These are phyloP conservation scores for Crassisporium funariophilum DNA, from an alignment of 768 basidiomycete species.

Conservation along the genomic window DNA sequence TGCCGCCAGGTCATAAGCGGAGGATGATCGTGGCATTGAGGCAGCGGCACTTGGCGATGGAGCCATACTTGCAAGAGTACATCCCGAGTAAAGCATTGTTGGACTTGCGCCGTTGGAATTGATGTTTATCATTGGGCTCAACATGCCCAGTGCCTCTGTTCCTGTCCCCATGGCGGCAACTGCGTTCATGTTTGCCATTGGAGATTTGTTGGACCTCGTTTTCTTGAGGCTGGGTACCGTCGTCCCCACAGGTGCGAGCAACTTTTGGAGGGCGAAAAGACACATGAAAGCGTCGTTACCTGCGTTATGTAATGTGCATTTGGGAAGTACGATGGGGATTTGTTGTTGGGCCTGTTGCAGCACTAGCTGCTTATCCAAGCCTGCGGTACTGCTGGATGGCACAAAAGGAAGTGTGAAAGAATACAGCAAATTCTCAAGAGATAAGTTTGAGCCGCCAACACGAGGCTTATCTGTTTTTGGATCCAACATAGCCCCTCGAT, in stretches of 20 bases:
- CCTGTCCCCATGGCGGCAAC: constrained; percentile 16
- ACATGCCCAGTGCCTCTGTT: constrained; percentile 1
- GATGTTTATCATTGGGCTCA: constrained; percentile 23
- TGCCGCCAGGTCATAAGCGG: constrained; percentile 36
- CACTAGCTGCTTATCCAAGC: constrained; percentile 15
- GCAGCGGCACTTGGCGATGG: background rate
- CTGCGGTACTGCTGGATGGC: constrained; percentile 13
- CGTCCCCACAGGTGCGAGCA: constrained; percentile 58
- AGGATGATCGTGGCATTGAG: constrained; percentile 20
- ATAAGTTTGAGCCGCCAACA: constrained; percentile 53
- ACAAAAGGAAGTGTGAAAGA: constrained; percentile 50
- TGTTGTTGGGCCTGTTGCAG: constrained; percentile 14
- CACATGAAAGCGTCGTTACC: constrained; percentile 79
- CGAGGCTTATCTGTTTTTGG: constrained; percentile 58
- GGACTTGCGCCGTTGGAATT: constrained; percentile 11
- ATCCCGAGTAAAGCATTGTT: constrained; percentile 15
- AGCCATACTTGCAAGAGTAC: constrained; percentile 9
- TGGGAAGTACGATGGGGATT: constrained; percentile 32
- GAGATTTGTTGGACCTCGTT: constrained; percentile 15
- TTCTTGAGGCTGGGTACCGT: constrained; percentile 37
- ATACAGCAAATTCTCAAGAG: constrained; percentile 61
- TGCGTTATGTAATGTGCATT: constrained; percentile 64
- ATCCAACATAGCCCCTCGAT: constrained; percentile 63
- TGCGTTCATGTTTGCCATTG: constrained; percentile 5
- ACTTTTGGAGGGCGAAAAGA: constrained; percentile 68